Conservation (phyloP, 441 rosid species). For the Rhodomyrtus psidioides region DNA sequence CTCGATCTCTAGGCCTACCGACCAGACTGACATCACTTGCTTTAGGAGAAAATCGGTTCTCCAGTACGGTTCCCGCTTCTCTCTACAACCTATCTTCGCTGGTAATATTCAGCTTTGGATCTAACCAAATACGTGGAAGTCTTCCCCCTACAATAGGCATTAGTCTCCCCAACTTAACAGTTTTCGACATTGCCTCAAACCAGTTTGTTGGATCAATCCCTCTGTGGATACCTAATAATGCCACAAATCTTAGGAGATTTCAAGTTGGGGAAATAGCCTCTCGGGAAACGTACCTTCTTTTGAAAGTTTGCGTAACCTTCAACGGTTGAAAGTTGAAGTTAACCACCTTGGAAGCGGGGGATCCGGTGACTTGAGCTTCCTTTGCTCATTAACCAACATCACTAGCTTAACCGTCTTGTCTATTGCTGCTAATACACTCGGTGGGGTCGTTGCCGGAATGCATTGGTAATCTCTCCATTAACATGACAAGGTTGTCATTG, state of each 20-base stretch:
- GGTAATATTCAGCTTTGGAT: accelerated
- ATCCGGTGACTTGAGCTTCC: not conserved
- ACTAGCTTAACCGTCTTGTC: accelerated
- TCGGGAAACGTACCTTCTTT: not conserved
- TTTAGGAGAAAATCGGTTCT: accelerated
- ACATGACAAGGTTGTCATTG: accelerated
- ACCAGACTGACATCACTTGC: not conserved
- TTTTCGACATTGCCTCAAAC: not conserved
- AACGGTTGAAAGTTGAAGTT: accelerated
- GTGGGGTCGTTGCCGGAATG: not conserved
- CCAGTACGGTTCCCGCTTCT: accelerated
- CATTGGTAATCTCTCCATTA: not conserved
- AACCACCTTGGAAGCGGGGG: not conserved
- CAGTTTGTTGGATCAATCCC: not conserved
- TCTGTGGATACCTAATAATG: not conserved
- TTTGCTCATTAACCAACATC: not conserved
- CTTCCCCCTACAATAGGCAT: not conserved
- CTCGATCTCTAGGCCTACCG: accelerated
- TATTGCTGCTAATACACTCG: accelerated
- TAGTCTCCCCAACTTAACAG: not conserved
- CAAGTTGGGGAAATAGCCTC: not conserved
- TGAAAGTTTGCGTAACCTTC: not conserved
- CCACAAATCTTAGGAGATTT: accelerated
- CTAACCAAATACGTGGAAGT: not conserved
- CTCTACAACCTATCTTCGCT: not conserved